phyloP scores from a whole-genome alignment of 345 rosid species.

The Populus simonii region DNA sequence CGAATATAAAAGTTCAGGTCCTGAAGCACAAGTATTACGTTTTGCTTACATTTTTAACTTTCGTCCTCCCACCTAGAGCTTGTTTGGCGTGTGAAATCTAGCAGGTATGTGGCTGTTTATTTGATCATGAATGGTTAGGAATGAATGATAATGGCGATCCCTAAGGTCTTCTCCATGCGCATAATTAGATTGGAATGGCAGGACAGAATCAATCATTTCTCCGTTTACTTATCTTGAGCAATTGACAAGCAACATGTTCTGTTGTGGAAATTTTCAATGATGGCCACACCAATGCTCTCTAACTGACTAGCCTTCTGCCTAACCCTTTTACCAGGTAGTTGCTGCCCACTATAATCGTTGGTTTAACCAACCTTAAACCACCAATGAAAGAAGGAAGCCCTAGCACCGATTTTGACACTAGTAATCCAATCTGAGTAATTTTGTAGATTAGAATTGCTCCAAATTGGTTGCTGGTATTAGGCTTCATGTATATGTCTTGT shows the following conservation, averaged over 20 bases:
- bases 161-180: not conserved
- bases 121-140: not conserved
- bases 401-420: not conserved
- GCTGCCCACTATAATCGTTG: conserved; percentile 2
- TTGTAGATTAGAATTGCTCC: not conserved
- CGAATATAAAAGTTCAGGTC: not conserved
- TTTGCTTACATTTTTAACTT: not conserved
- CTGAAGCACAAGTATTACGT: not conserved
- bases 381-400: not conserved
- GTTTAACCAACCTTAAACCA: not conserved
- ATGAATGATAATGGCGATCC: not conserved
- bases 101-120: not conserved
- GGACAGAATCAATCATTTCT: not conserved
- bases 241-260: not conserved
- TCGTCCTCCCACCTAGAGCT: not conserved
- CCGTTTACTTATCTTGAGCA: not conserved
- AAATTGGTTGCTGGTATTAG: not conserved
- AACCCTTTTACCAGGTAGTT: not conserved
- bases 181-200: not conserved
- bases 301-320: conserved; percentile 7
- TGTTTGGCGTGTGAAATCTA: not conserved
- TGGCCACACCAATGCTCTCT: conserved; percentile 7
- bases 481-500: not conserved
- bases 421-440: not conserved
- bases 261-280: conserved; percentile 1